A percentile compares a stretch with the other conserved stretches of the same genome.
Conservation (phyloP, 2,329 filamentous ascomycete genomes). For the Aspergillus spinulosporus region DNA sequence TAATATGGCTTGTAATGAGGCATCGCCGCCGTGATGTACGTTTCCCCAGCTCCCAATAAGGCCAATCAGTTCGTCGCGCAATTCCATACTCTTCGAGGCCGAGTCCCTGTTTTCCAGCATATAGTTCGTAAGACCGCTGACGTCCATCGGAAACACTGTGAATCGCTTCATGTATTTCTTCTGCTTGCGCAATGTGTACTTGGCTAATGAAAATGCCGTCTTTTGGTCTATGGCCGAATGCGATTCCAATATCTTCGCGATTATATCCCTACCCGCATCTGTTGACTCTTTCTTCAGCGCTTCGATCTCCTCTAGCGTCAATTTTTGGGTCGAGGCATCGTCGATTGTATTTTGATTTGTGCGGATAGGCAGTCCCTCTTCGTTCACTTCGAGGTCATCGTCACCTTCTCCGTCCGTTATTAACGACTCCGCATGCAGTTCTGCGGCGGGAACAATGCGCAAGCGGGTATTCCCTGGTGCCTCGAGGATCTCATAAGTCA, state of each 20-base stretch:
- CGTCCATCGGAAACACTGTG: conserved; percentile 78
- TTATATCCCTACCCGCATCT: conserved; percentile 81
- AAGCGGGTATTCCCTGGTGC: conserved; percentile 64
- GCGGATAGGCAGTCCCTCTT: conserved; percentile 53
- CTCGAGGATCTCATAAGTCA: conserved; percentile 88
- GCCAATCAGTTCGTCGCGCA: conserved; percentile 79
- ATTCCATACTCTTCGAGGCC: conserved; percentile 74
- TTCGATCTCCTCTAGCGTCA: conserved; percentile 72
- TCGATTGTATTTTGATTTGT: conserved; percentile 66
- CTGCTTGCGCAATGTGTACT: conserved; percentile 92
- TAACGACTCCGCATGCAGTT: conserved; percentile 77
- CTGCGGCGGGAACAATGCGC: conserved; percentile 74
- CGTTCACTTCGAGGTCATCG: conserved; percentile 35
- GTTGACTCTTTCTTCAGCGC: conserved; percentile 70
- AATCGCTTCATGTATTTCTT: conserved; percentile 92
- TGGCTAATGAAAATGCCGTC: conserved; percentile 87
- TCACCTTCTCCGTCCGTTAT: conserved; percentile 51
- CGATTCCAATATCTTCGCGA: conserved; percentile 87
- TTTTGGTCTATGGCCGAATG: conserved; percentile 92
- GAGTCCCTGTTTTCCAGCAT: conserved; percentile 74
- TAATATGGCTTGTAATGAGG: conserved; percentile 26
- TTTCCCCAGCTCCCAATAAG: conserved; percentile 88
- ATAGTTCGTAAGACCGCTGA: conserved; percentile 72
- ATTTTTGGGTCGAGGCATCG: conserved; percentile 68
- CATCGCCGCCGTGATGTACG: conserved; percentile 68